Base-by-base conservation (phyloP, 2,329 filamentous ascomycete genomes). In the Helotiales sp. region DNA sequence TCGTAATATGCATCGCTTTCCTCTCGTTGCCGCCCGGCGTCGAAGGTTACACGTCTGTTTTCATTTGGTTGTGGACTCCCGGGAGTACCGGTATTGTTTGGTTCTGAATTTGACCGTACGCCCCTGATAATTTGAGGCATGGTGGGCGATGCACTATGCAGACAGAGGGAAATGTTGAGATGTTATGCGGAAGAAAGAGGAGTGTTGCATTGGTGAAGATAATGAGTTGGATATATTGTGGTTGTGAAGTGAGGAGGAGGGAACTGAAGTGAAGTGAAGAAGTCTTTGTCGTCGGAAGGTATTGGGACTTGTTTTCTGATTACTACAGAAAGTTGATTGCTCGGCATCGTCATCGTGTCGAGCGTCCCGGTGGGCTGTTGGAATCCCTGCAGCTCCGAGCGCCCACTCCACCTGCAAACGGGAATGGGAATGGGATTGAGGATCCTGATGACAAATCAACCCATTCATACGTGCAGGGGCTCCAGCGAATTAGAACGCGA, bases 1-100 rank as follows among this genome's bases (percentile, higher is more conserved):
- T 73, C 71, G 45, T 73, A 73, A 57, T 72, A 73, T 6, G 61
- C 70, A 45, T 71, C 67, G 32, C 65, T 52, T 50, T 72, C 67
- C 30, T 70, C 71, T 34, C 64, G 49, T 49, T 69, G 65, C 32
- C 67, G 69, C 37, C 28, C 47, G 20, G 66, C 32, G 2, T 72
- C 71, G 62, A 71, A 72, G 22, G 69, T 71, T 22, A 72, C 71
- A 24, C 71, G 60, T 64, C 63, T 64, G 30, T 62, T 54, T 32
- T 50, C 59, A 26, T 47, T n/a, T 17, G 59, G 11, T 24, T 30
- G 60, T 34, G 47, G 30, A 20, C 60, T 63, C 10, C 30, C 30
- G 49, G 47, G 47, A 54, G 60, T 40, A 24, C 34, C 60, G 47
- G 60, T 24, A 24, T 54, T 43, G 49, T 57, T 57, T 57, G 60